Base-by-base conservation (phyloP, 1,284 basidiomycete genomes). In the Pseudozyma flocculosa region DNA sequence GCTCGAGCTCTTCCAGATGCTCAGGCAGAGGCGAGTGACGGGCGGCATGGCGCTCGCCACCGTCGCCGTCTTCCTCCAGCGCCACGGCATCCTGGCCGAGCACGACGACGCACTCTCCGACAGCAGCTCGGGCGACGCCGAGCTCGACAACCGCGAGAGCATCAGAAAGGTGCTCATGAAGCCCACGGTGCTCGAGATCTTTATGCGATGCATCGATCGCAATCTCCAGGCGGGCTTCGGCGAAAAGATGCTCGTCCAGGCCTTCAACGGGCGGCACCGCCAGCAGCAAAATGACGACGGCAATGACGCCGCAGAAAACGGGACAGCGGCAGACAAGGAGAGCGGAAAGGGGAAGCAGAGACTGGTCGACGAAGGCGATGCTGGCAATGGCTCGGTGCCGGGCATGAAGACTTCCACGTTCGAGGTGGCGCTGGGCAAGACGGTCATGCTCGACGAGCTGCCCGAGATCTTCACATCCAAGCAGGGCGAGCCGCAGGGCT, bases 181-280 rank as follows among this genome's bases (percentile, higher is more conserved):
- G 7, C 64, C 64, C 1, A 63, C 60, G 7, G 45, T 57, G 14
- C 41, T 63, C 29, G 65, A 70, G 17, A 47, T 68, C 21, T 68
- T 72, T 30, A 64, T 53, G 37, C 57, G 70, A 9, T 70, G 68
- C 42, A 44, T 72, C 11, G 70, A 72, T 21, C 64, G 70, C 30
- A 70, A 70, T 26, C 57, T 72, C 32, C 57, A 66, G 42, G 55
- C 54, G 3, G 70, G 70, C 3, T 51, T 72, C n/a, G 46, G 55
- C 3, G 53, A 56, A 18, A 42, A 46, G n/a, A 60, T 61, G 2
- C 26, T 69, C 34, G 45, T 51, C 29, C 50, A 50, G 36, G 53
- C 64, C 4, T 54, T 68, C n/a, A n/a, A n/a, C n/a, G n/a, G n/a
- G n/a, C n/a, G n/a, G n/a, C n/a, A n/a, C n/a, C n/a, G n/a, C n/a